Evolutionary conservation across 1,284 basidiomycete genomes (phyloP), one percentile per base, ranked within the genome.

Genomic region (Moesziomyces sp.): DNA sequence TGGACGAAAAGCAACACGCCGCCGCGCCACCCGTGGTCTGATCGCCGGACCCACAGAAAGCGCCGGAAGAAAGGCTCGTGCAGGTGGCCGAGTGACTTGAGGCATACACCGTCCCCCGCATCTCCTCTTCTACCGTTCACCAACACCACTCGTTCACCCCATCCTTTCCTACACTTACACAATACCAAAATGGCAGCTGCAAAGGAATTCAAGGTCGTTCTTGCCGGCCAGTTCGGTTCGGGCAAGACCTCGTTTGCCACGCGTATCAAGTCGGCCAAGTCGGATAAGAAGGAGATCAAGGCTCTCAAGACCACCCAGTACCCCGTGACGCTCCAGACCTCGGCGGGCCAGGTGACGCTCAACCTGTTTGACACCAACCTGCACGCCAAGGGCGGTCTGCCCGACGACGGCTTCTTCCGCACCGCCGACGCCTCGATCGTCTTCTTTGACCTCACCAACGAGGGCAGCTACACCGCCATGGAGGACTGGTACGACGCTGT

Each of bases 241-340:
- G 71, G 71, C 48, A 74, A 69, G 71, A 74, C 71, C 10, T 44
- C 65, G 19, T 74, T 74, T 52, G 71, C 71, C 58, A 74, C 71
- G 21, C 71, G 71, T 28, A 48, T 74, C 58, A 68, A 56, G 55
- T 61, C 65, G 58, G 71, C 71, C 46, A 65, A 58, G 51, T 43
- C 65, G 9, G 49, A 61, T 46, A 42, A 42, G 28, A 74, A 69
- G 65, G 58, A 68, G 71, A 69, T 69, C 71, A 74, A 74, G 56
- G 71, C 71, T 19, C 62, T 74, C 50, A 68, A 65, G 58, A 69
- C 71, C 23, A 74, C 71, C 6, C 50, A 74, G 50, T 74, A 69
- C 35, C 58, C 58, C 16, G 58, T 74, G 38, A 54, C 48, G 45
- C 71, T 74, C 14, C 59, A 74, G 45, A 74, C 71, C 8, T 66